Base-by-base conservation (phyloP, 352 stramenopile species). In the Aphanomyces euteiches region DNA sequence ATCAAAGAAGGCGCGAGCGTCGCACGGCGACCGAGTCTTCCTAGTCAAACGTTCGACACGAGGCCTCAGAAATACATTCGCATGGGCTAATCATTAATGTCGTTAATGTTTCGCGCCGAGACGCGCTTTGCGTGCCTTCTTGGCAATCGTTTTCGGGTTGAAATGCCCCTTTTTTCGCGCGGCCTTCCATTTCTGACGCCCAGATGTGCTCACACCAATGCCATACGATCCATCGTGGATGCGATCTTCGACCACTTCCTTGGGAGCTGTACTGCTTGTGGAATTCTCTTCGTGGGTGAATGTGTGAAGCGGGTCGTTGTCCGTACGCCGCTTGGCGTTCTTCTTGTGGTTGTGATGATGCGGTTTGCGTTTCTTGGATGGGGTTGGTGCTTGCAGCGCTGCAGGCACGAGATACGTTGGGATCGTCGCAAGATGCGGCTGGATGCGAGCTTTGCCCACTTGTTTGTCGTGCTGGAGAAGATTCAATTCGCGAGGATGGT, bases 391-490 rank as follows among this genome's bases (percentile, higher is more conserved):
- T 77, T 98, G 88, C 72, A 99, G 89, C 54, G 95, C 92, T 48
- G 94, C 77, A n/a, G 98, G 97, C 38, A 99, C 82, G 61, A 99
- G 87, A 76, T 99, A 99, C 69, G 98, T 93, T 37, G 98, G 98
- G 72, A 99, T 90, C 15, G 85, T 95, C 12, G 80, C 87, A 56
- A 99, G 73, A 76, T 99, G 96, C 66, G 96, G 83, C 78, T 98
- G 95, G 45, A 98, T 88, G 63, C 86, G 91, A 28, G 92, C 91
- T 48, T 96, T 92, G 21, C 98, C 90, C 39, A 98, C 96, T 13
- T 93, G 82, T 75, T 97, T 96, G 84, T 99, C 97, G 75, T 99
- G 97, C 73, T 98, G 89, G 37, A 99, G 83, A n/a, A 97, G 84
- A 74, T 96, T 95, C 21, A 97, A 76, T 66, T 97, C 90, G 43